Evolutionary conservation across 2,329 filamentous ascomycete genomes (phyloP).

Genomic region (Phyllachora maydis): DNA sequence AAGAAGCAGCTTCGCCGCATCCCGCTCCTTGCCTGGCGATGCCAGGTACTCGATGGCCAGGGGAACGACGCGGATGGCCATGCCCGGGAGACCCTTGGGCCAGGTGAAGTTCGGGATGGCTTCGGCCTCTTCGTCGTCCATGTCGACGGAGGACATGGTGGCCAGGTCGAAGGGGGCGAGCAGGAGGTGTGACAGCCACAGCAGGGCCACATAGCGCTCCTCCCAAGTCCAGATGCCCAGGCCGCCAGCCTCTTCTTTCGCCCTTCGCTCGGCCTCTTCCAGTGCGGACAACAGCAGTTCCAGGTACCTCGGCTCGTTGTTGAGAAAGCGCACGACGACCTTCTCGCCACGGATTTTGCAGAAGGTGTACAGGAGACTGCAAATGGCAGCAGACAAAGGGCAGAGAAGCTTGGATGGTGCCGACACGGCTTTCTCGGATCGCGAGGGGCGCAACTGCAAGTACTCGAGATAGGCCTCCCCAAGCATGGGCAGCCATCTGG

Average conservation of each 20-base stretch:
- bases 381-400: slow-evolving; percentile 49
- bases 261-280: slow-evolving; percentile 29
- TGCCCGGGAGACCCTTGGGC: slow-evolving; percentile 40
- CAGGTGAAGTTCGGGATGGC: slow-evolving; percentile 28
- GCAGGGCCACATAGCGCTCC: slow-evolving; percentile 65
- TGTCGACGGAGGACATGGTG: slow-evolving; percentile 51
- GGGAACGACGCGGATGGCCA: slow-evolving; percentile 49
- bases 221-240: slow-evolving; percentile 48
- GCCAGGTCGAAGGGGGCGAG: slow-evolving; percentile 79
- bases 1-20: slow-evolving; percentile 67
- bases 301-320: slow-evolving; percentile 71
- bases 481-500: slow-evolving; percentile 52
- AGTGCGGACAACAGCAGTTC: slow-evolving; percentile 61
- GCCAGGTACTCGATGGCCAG: slow-evolving; percentile 52
- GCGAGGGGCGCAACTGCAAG: slow-evolving; percentile 23
- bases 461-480: slow-evolving; percentile 57
- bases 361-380: slow-evolving; percentile 65
- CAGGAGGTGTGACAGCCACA: slow-evolving; percentile 73
- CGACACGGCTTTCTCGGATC: slow-evolving; percentile 13
- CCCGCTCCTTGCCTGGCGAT: slow-evolving; percentile 67
- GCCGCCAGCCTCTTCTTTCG: slow-evolving; percentile 1
- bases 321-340: slow-evolving; percentile 75
- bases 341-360: slow-evolving; percentile 93
- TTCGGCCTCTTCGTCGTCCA: slow-evolving; percentile 21
- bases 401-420: slow-evolving; percentile 18